Base-by-base conservation (phyloP, 345 rosid species). In the Gossypium rotundifolium region DNA sequence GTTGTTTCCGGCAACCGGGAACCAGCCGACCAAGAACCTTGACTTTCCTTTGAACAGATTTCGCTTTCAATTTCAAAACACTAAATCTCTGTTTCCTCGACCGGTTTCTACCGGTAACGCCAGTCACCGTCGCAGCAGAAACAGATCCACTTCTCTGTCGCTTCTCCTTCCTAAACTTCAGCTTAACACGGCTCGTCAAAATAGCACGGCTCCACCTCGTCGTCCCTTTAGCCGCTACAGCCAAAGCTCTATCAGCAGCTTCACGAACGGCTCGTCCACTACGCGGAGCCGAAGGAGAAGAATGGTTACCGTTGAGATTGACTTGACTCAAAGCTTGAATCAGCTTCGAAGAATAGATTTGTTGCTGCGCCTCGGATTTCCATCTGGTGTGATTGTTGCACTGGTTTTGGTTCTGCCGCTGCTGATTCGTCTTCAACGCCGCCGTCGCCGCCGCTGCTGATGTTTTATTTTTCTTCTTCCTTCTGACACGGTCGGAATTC, bases 131-230 rank as follows among this genome's bases (percentile, higher is more conserved):
- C 57, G 84, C 55, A 2, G 83, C 78, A 7, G 78, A 33, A 33
- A 33, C 54, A 9, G 79, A 74, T 18, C 70, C 81, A 33, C 40
- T 33, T 77, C 83, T 81, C 68, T 78, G 93, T 76, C 85, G 84
- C 81, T 84, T 85, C 65, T 87, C 82, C 78, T 90, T 96, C 71
- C 92, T 81, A 80, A 93, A 93, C 81, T 89, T 96, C 45, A 93
- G 84, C 78, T 89, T 96, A 23, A 93, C 79, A 73, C 93, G 86
- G 52, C 78, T 86, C 0, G 92, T 86, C 73, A 96, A 76, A 62
- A 96, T 90, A 45, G 99, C 98, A 53, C 97, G 87, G 81, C 99
- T 96, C 99, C 99, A 96, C 14, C 94, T 78, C 7, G 90, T 87
- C 78, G 81, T 86, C 10, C 99, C 97, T 75, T 88, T 93, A 0